Conservation (phyloP, 75 land plant species). For the Pinus albicaulis region DNA sequence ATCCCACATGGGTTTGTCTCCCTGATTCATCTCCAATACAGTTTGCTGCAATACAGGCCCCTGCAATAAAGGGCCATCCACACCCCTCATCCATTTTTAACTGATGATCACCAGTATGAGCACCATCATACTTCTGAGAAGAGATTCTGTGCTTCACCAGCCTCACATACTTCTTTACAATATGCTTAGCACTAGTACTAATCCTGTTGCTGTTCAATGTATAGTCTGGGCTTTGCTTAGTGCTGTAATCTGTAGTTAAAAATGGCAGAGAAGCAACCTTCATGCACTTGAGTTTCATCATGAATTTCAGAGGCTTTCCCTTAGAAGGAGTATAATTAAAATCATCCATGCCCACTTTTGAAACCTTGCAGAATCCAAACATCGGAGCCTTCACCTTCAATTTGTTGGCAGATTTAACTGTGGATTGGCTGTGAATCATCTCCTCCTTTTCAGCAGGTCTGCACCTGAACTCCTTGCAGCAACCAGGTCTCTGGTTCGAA, state of each 20-base stretch:
- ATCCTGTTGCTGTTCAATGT: background rate
- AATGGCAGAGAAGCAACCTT: conserved; percentile 1
- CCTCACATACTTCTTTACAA: conserved; percentile 1
- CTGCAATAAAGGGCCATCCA: background rate
- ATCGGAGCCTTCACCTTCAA: conserved; percentile 9
- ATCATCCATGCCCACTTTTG: conserved; percentile 11
- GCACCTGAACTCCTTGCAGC: background rate
- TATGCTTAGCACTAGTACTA: background rate
- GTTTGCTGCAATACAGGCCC: background rate
- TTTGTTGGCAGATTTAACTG: conserved; percentile 1
- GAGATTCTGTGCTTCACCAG: conserved; percentile 11
- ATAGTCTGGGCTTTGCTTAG: conserved; percentile 4
- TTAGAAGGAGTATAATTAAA: background rate
- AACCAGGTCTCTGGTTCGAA: background rate
- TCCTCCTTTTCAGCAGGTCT: background rate
- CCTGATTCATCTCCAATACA: conserved; percentile 5
- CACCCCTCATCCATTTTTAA: background rate
- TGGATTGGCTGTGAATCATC: background rate
- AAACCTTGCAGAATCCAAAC: conserved; percentile 4
- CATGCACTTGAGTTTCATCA: background rate
- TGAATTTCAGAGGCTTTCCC: background rate
- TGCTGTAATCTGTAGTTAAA: background rate
- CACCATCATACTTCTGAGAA: background rate
- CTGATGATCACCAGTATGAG: background rate
- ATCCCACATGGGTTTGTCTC: background rate